Evolutionary conservation across 345 rosid species (phyloP), one percentile per base, ranked within the genome.

Genomic region (Theobroma cacao): DNA sequence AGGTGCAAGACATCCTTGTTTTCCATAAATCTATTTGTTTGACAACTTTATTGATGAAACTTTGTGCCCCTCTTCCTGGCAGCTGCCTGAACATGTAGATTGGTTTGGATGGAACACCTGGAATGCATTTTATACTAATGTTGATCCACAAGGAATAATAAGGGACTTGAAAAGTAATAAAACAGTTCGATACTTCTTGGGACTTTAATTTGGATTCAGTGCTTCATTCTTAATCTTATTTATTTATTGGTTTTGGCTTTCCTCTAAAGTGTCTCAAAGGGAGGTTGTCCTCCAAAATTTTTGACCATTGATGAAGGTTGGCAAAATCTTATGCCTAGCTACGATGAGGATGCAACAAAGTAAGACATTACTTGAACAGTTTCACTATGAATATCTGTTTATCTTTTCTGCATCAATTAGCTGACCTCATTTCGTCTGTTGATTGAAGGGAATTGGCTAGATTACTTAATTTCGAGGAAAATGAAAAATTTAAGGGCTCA

Each of bases 41-140:
- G 60, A 10, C 43, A 72, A 48, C 41, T 31, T 72, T 22, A 18
- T 31, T 17, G 43, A 7, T 47, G 22, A 72, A 69, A 28, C 5
- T 45, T 33, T 71, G 10, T 52, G 68, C 60, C 28, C 22, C 20
- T 76, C 12, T 14, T 77, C 71, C 69, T 53, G 60, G 18, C 59
- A 90, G 96, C 73, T 85, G 69, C 92, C 92, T 3, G 72, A 66
- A 20, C 89, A 88, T 82, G 50, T 90, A 76, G 91, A 91, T 77
- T 86, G 87, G 91, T 86, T 91, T 65, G 89, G 92, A 67, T 90
- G 91, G 95, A 86, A 91, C 84, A 90, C 91, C 18, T 90, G 91
- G 95, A 93, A 91, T 87, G 92, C 93, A n/a, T 91, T 91, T 69
- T 88, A 91, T 62, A 75, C 56, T 4, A 79, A 81, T 62, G 89